Percentiles rank a stretch among this genome's conserved stretches.
These are phyloP conservation scores for Fusarium sp. DNA, from an alignment of 2,329 filamentous ascomycete species.

Conservation along the genomic window DNA sequence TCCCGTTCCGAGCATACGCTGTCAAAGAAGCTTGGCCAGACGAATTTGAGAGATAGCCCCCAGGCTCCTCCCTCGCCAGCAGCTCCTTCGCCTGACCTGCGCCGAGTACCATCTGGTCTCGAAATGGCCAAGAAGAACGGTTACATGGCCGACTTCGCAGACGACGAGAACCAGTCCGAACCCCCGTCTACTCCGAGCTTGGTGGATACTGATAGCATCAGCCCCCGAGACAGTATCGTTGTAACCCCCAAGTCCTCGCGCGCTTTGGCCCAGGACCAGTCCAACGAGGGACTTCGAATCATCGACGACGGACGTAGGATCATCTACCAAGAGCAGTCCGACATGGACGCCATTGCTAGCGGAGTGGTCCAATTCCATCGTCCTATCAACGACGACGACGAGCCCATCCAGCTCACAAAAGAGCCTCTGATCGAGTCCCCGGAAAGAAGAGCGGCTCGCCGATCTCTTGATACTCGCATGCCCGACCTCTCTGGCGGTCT, in stretches of 20 bases:
- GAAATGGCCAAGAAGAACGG: constrained; percentile 45
- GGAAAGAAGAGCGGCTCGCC: constrained; percentile 15
- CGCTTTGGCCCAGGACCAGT: constrained; percentile 35
- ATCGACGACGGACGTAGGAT: constrained; percentile 44
- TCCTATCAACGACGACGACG: constrained; percentile 36
- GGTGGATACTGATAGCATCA: constrained; percentile 47
- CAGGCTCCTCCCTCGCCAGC: constrained; percentile 31
- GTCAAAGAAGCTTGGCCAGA: constrained; percentile 37
- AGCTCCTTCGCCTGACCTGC: constrained; percentile 29
- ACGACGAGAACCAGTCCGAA: constrained; percentile 46
- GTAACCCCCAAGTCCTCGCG: constrained; percentile 41
- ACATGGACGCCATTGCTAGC: constrained; percentile 38
- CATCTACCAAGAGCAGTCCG: constrained; percentile 43
- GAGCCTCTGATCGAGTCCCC: constrained; percentile 20
- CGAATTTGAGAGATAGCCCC: constrained; percentile 35
- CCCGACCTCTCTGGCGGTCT: constrained; percentile 31
- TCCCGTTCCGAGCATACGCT: constrained; percentile 39
- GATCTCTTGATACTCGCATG: constrained; percentile 36
- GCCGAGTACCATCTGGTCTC: constrained; percentile 42
- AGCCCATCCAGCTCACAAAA: constrained; percentile 38
- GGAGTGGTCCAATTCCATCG: constrained; percentile 41
- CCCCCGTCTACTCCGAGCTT: constrained; percentile 46
- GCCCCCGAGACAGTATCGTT: constrained; percentile 43
- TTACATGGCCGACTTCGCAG: constrained; percentile 44
- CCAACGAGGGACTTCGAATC: constrained; percentile 44